These are phyloP conservation scores for Penicillium nordicum DNA, from an alignment of 2,329 filamentous ascomycete genomes.

Conservation along the genomic window DNA sequence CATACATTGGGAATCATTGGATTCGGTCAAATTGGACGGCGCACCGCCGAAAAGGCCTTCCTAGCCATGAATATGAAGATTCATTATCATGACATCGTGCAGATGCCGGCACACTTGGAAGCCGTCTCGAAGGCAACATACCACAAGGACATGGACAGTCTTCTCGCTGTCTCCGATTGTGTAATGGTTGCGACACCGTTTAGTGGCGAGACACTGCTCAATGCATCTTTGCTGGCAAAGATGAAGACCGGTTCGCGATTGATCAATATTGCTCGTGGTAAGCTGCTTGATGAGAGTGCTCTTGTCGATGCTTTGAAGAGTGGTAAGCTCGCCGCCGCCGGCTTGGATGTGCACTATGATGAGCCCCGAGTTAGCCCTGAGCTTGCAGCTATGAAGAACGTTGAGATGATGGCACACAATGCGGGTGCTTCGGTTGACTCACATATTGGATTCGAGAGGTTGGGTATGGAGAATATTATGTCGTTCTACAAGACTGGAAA, in stretches of 20 bases:
- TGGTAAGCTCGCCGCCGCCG: conserved; percentile 48
- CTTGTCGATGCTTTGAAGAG: conserved; percentile 47
- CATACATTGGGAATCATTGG: conserved; percentile 65
- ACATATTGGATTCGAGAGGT: conserved; percentile 49
- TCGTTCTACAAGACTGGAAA: conserved; percentile 34
- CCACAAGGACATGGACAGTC: conserved; percentile 42
- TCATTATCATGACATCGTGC: conserved; percentile 51
- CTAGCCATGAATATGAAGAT: conserved; percentile 65
- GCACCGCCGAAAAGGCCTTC: conserved; percentile 58
- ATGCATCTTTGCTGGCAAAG: conserved; percentile 40
- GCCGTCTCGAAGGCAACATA: conserved; percentile 40
- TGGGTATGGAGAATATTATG: conserved; percentile 48
- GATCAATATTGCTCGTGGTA: conserved; percentile 53
- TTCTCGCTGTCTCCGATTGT: conserved; percentile 46
- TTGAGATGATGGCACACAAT: conserved; percentile 49
- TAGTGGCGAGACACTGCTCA: conserved; percentile 41
- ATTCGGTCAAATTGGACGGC: conserved; percentile 63
- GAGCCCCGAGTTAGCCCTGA: conserved; percentile 51
- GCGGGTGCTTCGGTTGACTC: conserved; percentile 50
- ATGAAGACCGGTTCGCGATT: conserved; percentile 51
- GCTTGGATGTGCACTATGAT: conserved; percentile 54
- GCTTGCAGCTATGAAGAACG: conserved; percentile 39
- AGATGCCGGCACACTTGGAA: conserved; percentile 40
- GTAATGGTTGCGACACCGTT: conserved; percentile 48
- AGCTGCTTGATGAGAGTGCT: conserved; percentile 49